Conservation (phyloP, 768 basidiomycete genomes). For the Trametes punicea region DNA sequence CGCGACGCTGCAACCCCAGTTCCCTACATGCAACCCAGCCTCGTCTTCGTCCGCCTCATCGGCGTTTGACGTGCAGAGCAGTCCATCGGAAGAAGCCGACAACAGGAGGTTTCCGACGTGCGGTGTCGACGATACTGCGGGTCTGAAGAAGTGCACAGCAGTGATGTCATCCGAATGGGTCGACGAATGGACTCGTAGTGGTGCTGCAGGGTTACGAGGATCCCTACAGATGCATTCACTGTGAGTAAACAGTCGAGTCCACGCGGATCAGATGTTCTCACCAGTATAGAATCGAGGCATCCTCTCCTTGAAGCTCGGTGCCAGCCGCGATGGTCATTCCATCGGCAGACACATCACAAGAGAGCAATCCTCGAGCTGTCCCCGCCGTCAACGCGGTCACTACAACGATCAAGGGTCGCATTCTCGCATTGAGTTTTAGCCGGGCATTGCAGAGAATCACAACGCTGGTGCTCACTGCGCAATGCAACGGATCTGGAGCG, state of each 20-base stretch:
- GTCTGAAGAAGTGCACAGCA: conserved; percentile 52
- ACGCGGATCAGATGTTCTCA: conserved; percentile 29
- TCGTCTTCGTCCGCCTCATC: conserved; percentile 87
- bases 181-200: conserved; percentile 72
- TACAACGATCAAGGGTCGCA: conserved; percentile 13
- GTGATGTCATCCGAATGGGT: conserved; percentile 96
- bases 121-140: background rate
- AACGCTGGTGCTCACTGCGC: conserved; percentile 49
- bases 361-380: conserved; percentile 43
- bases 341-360: conserved; percentile 66
- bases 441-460: conserved; percentile 6
- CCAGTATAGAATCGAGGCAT: conserved; percentile 86
- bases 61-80: conserved; percentile 68
- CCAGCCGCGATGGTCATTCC: conserved; percentile 78
- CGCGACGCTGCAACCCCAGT: conserved; percentile 79
- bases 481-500: conserved; percentile 49
- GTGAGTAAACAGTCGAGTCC: background rate
- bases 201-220: conserved; percentile 68
- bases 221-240: conserved; percentile 54
- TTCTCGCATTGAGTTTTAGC: conserved; percentile 29
- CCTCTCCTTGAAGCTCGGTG: conserved; percentile 75
- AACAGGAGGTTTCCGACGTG: conserved; percentile 47
- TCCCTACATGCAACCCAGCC: conserved; percentile 74
- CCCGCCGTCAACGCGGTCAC: conserved; percentile 25
- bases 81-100: conserved; percentile 84